Base-by-base conservation (phyloP, 2,329 filamentous ascomycete genomes). In the Fusarium odoratissimum region DNA sequence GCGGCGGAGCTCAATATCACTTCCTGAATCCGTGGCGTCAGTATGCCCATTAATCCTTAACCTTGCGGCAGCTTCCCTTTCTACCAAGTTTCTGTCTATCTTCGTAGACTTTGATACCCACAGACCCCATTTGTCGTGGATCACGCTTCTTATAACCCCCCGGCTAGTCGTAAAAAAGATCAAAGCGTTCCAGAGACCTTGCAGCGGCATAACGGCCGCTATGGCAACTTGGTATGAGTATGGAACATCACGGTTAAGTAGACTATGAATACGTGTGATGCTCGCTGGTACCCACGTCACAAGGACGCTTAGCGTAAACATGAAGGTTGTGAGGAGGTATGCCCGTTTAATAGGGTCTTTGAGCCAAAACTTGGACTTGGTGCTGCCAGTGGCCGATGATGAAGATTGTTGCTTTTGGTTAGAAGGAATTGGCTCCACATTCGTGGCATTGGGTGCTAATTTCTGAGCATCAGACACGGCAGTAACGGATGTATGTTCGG, bases 181-280 rank as follows among this genome's bases (percentile, higher is more conserved):
- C 7, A 58, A 13, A 8, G 55, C 55, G 19, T 58, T 58, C 55
- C 55, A 58, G 0, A 58, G 19, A 48, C 55, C 55, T 19, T 58
- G 55, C 19, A 58, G 8, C 0, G 41, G 55, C 55, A 58, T 58
- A 1, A 58, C 55, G 1, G 31, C 41, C 1, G 33, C 55, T 13
- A 58, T 58, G 8, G 55, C 55, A 37, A 58, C 55, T 7, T 58
- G 55, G 0, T 58, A 58, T n/a, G 55, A 48, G 55, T 58, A 58
- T 21, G 41, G 23, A 11, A 58, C 55, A 21, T 58, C 23, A 6
- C 55, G 31, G 13, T 46, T 31, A 0, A 58, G 55, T 14, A 58
- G 31, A 19, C 55, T 23, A 14, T 48, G 41, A 1, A 58, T 48
- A 11, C 55, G 55, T 0, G 31, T 58, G 4, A 58, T 58, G 2